Percentiles rank a stretch among this genome's conserved stretches.
Evolutionary conservation across 768 basidiomycete species (phyloP).

Genomic region (Leccinellum rugosiceps): DNA sequence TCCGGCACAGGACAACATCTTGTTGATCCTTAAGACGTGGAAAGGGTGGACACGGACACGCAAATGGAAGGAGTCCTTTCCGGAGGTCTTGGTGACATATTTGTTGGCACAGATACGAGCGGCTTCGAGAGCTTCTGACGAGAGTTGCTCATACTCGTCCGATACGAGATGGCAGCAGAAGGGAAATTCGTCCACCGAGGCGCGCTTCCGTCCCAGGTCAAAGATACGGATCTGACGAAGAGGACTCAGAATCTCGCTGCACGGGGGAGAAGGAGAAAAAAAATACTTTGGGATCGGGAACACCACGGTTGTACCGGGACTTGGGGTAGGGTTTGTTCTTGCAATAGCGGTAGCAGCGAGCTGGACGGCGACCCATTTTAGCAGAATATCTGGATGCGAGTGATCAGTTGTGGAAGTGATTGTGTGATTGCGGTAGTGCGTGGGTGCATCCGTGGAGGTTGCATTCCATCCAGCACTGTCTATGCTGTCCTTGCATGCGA

Average conservation of each 20-base stretch:
- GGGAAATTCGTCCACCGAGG: slow-evolving; percentile 96
- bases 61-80: slow-evolving; percentile 99
- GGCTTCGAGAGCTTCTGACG: slow-evolving; percentile 93
- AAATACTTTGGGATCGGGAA: slow-evolving; percentile 85
- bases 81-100: slow-evolving; percentile 96
- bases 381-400: slow-evolving; percentile 9
- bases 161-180: slow-evolving; percentile 97
- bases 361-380: slow-evolving; percentile 93
- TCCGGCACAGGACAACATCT: slow-evolving; percentile 99
- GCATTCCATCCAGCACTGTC: not conserved
- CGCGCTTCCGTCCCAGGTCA: slow-evolving; percentile 94
- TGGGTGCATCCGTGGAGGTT: not conserved
- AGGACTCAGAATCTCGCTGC: not conserved
- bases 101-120: slow-evolving; percentile 99
- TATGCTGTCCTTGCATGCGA: not conserved
- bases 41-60: slow-evolving; percentile 96
- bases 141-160: slow-evolving; percentile 97
- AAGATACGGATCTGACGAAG: slow-evolving; percentile 86
- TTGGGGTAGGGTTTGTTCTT: slow-evolving; percentile 99
- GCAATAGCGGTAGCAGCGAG: slow-evolving; percentile 98
- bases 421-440: not conserved
- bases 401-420: slow-evolving; percentile 5
- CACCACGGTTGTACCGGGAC: slow-evolving; percentile 96
- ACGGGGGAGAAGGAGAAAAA: not conserved
- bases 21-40: slow-evolving; percentile 99